phyloP scores from a whole-genome alignment of 495 filamentous ascomycete genomes.

The Tuber aestivum region DNA sequence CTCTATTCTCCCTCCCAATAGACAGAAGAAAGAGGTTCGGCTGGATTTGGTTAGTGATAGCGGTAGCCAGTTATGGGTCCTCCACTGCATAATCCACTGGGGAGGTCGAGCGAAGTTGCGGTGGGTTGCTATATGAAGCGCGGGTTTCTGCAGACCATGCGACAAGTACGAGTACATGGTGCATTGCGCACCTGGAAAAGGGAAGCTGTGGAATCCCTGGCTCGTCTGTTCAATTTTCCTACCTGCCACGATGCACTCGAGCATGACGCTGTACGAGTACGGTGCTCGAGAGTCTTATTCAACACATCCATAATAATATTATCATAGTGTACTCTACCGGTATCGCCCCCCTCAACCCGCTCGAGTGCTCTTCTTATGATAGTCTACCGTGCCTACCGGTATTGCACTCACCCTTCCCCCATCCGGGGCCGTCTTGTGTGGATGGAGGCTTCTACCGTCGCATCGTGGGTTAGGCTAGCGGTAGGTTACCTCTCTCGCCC shows the following conservation, averaged over 20 bases:
- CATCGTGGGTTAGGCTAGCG: background rate
- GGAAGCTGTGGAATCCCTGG: background rate
- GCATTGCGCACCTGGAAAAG: background rate
- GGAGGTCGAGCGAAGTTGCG: background rate
- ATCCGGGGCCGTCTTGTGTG: background rate
- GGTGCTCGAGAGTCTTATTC: too few species aligned
- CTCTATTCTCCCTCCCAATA: background rate
- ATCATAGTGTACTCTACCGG: too few species aligned
- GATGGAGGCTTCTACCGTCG: background rate
- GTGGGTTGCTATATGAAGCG: background rate
- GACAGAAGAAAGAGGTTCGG: background rate
- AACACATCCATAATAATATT: background rate
- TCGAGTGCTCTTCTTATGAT: background rate
- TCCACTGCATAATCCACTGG: background rate
- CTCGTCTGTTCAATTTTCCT: background rate
- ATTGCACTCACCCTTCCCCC: background rate
- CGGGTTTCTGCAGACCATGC: background rate
- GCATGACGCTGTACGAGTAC: background rate
- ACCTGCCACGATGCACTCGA: background rate
- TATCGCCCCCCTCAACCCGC: background rate
- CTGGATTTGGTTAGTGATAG: background rate
- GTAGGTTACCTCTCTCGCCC: background rate
- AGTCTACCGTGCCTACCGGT: too few species aligned
- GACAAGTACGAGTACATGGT: too few species aligned
- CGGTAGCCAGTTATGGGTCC: background rate